phyloP scores from a whole-genome alignment of 106 monocot species.

The Ottelia alismoides region DNA sequence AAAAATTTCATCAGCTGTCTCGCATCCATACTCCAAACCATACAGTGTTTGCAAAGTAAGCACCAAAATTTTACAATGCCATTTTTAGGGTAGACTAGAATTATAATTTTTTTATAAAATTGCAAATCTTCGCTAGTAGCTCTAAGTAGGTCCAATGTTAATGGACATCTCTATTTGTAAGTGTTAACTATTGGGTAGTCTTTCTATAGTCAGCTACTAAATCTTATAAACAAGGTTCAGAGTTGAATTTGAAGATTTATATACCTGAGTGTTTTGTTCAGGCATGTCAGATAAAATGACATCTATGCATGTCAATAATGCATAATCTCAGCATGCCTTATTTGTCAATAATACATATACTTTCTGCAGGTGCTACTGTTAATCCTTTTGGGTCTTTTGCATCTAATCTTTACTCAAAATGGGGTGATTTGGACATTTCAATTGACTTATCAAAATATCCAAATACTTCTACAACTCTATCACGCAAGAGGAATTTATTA shows the following conservation, averaged over 20 bases:
- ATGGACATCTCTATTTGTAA: no score
- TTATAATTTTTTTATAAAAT: background rate
- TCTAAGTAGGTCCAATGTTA: no score
- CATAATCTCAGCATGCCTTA: background rate
- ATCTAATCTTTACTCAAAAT: conserved; percentile 49
- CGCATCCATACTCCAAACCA: conserved; percentile 1
- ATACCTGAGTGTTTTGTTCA: no score
- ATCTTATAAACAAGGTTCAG: no score
- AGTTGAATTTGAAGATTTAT: no score
- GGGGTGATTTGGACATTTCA: conserved; percentile 66
- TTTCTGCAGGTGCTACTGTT: conserved; percentile 38
- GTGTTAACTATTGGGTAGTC: no score
- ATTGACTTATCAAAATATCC: conserved; percentile 11
- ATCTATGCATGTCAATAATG: background rate
- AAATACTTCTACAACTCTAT: conserved; percentile 3
- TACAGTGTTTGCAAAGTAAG: conserved; percentile 18
- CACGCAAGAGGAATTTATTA: conserved; percentile 19
- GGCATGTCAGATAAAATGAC: no score
- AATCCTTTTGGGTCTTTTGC: conserved; percentile 70
- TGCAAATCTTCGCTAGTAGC: no score
- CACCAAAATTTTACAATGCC: background rate
- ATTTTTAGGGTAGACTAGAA: no score
- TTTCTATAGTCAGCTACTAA: no score
- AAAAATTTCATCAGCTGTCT: conserved; percentile 14
- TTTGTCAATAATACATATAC: no score